A percentile compares a stretch with the other conserved stretches of the same genome.
Evolutionary conservation across 2,329 filamentous ascomycete species (phyloP).

Genomic region (Aspergillus alliaceus): DNA sequence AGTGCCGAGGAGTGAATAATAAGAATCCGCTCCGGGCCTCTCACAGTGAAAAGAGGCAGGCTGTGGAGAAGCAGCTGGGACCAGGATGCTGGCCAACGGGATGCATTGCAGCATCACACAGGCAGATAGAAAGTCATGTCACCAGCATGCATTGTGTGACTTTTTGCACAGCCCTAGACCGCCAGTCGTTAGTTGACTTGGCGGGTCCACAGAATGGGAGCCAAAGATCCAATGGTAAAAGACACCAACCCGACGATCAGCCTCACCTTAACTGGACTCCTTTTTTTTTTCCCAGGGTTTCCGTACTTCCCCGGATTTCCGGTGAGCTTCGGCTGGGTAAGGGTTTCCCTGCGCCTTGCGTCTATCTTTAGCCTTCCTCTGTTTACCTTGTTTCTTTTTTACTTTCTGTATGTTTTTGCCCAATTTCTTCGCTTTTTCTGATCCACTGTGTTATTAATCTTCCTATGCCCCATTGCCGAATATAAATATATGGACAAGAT

Average conservation of each 20-base stretch:
- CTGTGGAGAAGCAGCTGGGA: background rate
- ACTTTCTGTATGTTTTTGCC: background rate
- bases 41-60: background rate
- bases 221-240: background rate
- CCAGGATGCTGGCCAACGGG: background rate
- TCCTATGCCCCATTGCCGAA: background rate
- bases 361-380: background rate
- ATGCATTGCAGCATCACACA: background rate
- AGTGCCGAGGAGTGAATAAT: background rate
- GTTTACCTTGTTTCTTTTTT: background rate
- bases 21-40: background rate
- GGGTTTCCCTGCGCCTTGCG: background rate
- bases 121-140: too few species aligned
- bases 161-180: conserved; percentile 1
- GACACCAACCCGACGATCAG: background rate
- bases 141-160: background rate
- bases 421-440: background rate
- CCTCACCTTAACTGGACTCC: background rate
- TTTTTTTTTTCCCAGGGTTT: too few species aligned
- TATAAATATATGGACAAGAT: background rate
- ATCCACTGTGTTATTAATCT: background rate
- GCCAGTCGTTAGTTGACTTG: conserved; percentile 1
- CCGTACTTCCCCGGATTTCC: background rate
- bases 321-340: background rate
- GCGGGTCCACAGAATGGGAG: background rate